A percentile compares a stretch with the other conserved stretches of the same genome.
Conservation (phyloP, 2,329 filamentous ascomycete species). For the Dactylellina leptospora region DNA sequence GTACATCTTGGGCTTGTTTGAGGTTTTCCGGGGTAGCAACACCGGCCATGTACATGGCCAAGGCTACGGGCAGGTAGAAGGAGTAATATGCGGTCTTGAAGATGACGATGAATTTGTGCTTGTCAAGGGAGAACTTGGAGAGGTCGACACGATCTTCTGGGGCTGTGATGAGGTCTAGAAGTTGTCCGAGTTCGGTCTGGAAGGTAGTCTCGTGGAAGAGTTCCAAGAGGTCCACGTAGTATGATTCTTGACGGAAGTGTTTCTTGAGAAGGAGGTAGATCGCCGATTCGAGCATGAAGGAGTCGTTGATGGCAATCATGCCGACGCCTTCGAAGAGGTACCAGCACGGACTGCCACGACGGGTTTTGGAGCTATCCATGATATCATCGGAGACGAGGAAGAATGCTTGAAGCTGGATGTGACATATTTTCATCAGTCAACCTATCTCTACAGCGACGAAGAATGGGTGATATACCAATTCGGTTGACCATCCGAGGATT, state of each 20-base stretch:
- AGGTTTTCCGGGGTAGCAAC: conserved; percentile 88
- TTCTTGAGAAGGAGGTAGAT: conserved; percentile 95
- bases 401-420: conserved; percentile 81
- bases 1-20: conserved; percentile 85
- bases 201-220: conserved; percentile 92
- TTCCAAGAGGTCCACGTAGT: conserved; percentile 91
- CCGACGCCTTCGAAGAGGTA: conserved; percentile 78
- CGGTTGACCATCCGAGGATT: conserved; percentile 94
- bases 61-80: conserved; percentile 95
- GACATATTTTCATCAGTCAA: neutral
- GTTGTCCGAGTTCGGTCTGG: conserved; percentile 95
- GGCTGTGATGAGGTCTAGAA: conserved; percentile 92
- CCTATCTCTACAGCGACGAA: neutral
- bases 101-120: conserved; percentile 98
- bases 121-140: conserved; percentile 91
- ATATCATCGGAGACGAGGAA: conserved; percentile 99
- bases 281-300: conserved; percentile 89
- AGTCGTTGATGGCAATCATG: conserved; percentile 97
- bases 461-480: conserved; percentile 66
- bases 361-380: conserved; percentile 95
- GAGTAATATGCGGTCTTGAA: conserved; percentile 99
- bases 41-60: conserved; percentile 85
- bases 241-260: conserved; percentile 85
- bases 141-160: conserved; percentile 93
- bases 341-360: conserved; percentile 94